Conservation (phyloP, 305 asterid genomes). For the Plantago lanceolata region DNA sequence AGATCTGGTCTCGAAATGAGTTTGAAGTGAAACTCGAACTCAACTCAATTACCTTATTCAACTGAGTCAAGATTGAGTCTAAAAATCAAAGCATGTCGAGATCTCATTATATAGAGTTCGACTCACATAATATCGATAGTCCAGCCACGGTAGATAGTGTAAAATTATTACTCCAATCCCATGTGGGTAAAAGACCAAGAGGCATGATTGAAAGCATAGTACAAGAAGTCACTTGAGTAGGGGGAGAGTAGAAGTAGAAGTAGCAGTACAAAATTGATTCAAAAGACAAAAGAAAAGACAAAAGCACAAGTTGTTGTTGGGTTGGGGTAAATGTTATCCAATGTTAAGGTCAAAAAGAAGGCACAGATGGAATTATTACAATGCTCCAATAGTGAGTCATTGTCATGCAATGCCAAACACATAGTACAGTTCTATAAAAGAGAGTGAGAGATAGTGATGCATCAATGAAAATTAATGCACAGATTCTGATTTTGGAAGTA, state of each 20-base stretch:
- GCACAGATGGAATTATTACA: slow-evolving; percentile 6
- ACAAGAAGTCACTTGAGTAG: slow-evolving; percentile 12
- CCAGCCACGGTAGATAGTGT: too few species aligned
- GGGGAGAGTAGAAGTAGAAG: background rate
- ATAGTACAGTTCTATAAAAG: too few species aligned
- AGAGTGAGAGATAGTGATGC: background rate
- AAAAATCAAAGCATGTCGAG: too few species aligned
- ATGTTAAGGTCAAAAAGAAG: slow-evolving; percentile 9
- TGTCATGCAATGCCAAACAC: background rate
- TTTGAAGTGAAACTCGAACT: too few species aligned
- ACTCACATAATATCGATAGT: too few species aligned
- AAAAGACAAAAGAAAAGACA: slow-evolving; percentile 11
- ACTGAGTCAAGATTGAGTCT: too few species aligned
- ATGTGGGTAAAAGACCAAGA: background rate
- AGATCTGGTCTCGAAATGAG: too few species aligned
- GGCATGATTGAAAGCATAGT: slow-evolving; percentile 10
- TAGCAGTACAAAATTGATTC: background rate
- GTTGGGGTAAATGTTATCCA: background rate
- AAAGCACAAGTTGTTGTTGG: slow-evolving; percentile 4
- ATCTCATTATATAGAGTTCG: too few species aligned
- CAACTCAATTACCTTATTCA: too few species aligned
- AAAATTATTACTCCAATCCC: too few species aligned
- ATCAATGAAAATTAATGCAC: slow-evolving; percentile 11
- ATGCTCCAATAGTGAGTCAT: background rate
- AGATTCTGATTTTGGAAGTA: slow-evolving; percentile 3